phyloP scores from a whole-genome alignment of 768 basidiomycete genomes.

The Suillus bovinus region DNA sequence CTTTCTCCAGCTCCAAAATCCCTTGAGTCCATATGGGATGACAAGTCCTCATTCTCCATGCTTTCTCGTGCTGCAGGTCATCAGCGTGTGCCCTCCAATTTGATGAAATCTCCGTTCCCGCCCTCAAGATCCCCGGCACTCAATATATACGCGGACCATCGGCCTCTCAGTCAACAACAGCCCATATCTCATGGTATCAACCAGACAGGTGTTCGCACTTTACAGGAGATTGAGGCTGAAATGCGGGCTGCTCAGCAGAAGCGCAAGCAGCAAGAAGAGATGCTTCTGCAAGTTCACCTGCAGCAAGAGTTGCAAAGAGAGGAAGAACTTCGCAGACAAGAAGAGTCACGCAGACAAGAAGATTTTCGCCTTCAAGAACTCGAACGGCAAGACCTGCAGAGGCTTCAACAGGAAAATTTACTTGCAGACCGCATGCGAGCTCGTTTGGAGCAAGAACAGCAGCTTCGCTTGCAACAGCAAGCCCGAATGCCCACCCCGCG shows the following conservation, averaged over 20 bases:
- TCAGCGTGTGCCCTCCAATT: slow-evolving; percentile 23
- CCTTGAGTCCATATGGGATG: slow-evolving; percentile 79
- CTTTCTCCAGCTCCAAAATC: slow-evolving; percentile 44
- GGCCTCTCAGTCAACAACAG: slow-evolving; percentile 40
- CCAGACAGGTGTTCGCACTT: slow-evolving; percentile 52
- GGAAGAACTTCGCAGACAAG: slow-evolving; percentile 14
- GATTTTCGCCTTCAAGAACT: slow-evolving; percentile 30
- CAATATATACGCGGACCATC: slow-evolving; percentile 32
- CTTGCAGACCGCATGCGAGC: slow-evolving; percentile 9
- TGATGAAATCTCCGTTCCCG: slow-evolving; percentile 23
- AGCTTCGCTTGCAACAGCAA: slow-evolving; percentile 39
- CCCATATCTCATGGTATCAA: slow-evolving; percentile 32
- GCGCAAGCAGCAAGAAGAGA: slow-evolving; percentile 37
- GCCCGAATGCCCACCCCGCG: slow-evolving; percentile 53
- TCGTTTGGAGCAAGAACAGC: slow-evolving; percentile 32
- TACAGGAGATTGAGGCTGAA: slow-evolving; percentile 84
- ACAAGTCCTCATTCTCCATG: slow-evolving; percentile 74
- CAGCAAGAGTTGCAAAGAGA: slow-evolving; percentile 44
- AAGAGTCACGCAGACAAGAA: slow-evolving; percentile 27
- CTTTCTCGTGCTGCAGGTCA: slow-evolving; percentile 49
- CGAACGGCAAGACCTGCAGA: slow-evolving; percentile 39
- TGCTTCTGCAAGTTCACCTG: slow-evolving; percentile 42
- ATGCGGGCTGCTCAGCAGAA: slow-evolving; percentile 67
- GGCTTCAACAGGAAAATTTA: slow-evolving; percentile 45
- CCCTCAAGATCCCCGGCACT: slow-evolving; percentile 27